phyloP scores from a whole-genome alignment of 345 rosid species.

The Eucalyptus curtisii region DNA sequence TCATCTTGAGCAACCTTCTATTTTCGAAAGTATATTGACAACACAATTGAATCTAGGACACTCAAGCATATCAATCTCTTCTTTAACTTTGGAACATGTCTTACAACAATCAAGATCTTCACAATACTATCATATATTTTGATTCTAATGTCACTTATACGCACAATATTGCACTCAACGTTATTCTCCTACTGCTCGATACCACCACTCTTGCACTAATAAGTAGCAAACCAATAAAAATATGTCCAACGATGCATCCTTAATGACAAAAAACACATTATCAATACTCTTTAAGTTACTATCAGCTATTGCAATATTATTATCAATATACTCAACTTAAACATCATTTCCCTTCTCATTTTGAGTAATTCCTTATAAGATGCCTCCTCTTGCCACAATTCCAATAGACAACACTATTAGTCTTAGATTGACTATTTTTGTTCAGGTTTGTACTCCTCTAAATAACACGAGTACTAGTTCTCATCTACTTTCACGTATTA shows the following conservation, averaged over 20 bases:
- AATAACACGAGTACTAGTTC: neutral
- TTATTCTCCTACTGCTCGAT: neutral
- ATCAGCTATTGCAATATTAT: neutral
- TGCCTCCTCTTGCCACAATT: neutral
- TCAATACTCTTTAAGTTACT: neutral
- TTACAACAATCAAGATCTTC: neutral
- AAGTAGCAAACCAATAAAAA: neutral
- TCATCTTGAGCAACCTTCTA: neutral
- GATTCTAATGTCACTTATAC: neutral
- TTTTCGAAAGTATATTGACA: neutral
- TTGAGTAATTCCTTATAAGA: neutral
- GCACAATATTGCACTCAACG: neutral
- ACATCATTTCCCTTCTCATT: neutral
- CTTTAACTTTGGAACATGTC: neutral
- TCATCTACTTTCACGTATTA: neutral
- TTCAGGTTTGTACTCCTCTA: neutral
- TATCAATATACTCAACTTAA: neutral
- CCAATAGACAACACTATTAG: neutral
- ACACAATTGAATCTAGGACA: neutral
- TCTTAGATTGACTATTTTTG: neutral
- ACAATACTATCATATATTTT: neutral
- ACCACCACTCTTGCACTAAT: neutral
- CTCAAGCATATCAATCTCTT: neutral
- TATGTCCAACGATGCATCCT: neutral
- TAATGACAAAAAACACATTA: neutral